Evolutionary conservation across 192 early-diverging fungal genomes (phyloP).

Genomic region (Entomortierella beljakovae): DNA sequence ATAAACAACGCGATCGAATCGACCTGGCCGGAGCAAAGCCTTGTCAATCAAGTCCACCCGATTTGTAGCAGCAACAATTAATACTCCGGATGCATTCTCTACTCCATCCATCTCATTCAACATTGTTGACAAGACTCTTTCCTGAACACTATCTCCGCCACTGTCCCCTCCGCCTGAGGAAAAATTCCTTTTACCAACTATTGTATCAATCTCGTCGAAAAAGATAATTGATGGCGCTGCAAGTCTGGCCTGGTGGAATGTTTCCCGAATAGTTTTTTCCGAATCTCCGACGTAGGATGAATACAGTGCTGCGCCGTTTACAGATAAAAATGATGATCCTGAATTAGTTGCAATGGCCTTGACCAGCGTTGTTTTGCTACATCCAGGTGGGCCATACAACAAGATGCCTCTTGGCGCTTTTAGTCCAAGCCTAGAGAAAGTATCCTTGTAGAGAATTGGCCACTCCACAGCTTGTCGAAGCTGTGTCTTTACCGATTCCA

Average conservation of each 20-base stretch:
- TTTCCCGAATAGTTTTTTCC: constrained; percentile 78
- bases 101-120: constrained; percentile 95
- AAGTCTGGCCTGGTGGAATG: constrained; percentile 85
- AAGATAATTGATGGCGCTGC: constrained; percentile 90
- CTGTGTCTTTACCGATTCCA: constrained; percentile 83
- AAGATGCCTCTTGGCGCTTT: constrained; percentile 87
- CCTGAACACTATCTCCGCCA: constrained; percentile 81
- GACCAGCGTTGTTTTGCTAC: constrained; percentile 96
- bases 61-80: constrained; percentile 91
- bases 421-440: constrained; percentile 82
- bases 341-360: constrained; percentile 86
- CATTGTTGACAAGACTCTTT: constrained; percentile 80
- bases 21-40: constrained; percentile 84
- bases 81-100: constrained; percentile 73
- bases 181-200: constrained; percentile 89
- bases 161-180: constrained; percentile 56
- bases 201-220: constrained; percentile 96
- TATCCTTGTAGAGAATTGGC: constrained; percentile 79
- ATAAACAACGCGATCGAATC: constrained; percentile 87
- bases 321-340: constrained; percentile 79
- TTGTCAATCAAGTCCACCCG: constrained; percentile 89
- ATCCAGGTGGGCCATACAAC: constrained; percentile 98
- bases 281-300: constrained; percentile 89
- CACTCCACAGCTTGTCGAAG: constrained; percentile 90
- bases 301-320: constrained; percentile 85